These are phyloP conservation scores for Phoma sp. DNA, from an alignment of 2,329 filamentous ascomycete genomes.

Conservation along the genomic window DNA sequence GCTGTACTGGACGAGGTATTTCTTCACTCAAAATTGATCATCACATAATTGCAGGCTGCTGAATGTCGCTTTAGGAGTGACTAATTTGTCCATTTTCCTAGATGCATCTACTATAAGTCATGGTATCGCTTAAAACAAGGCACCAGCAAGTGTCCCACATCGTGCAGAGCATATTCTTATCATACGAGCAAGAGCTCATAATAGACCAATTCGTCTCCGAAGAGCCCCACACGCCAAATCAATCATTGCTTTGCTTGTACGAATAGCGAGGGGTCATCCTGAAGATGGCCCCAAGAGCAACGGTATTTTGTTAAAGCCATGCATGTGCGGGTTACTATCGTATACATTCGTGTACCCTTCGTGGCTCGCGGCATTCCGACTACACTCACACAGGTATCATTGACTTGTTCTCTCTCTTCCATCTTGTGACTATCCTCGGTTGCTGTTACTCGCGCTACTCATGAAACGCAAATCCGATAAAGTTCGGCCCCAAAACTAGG, in stretches of 20 bases:
- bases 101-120: conserved; percentile 1
- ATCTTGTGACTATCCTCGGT: neutral
- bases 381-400: neutral
- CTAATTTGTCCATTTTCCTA: neutral
- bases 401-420: neutral
- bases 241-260: too few relatives aligned
- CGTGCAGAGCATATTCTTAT: neutral
- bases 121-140: neutral
- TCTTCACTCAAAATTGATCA: neutral
- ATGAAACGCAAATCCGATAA: neutral
- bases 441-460: neutral
- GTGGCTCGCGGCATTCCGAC: neutral
- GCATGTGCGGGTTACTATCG: too few relatives aligned
- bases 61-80: neutral
- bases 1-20: too few relatives aligned
- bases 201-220: too few relatives aligned
- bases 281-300: too few relatives aligned
- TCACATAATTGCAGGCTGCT: neutral
- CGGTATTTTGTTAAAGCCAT: too few relatives aligned
- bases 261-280: too few relatives aligned
- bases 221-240: too few relatives aligned
- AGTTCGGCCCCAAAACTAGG: neutral
- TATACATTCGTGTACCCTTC: too few relatives aligned
- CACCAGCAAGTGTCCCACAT: neutral
- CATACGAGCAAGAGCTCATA: neutral